phyloP scores from a whole-genome alignment of 495 filamentous ascomycete species.

The Tuber aestivum region DNA sequence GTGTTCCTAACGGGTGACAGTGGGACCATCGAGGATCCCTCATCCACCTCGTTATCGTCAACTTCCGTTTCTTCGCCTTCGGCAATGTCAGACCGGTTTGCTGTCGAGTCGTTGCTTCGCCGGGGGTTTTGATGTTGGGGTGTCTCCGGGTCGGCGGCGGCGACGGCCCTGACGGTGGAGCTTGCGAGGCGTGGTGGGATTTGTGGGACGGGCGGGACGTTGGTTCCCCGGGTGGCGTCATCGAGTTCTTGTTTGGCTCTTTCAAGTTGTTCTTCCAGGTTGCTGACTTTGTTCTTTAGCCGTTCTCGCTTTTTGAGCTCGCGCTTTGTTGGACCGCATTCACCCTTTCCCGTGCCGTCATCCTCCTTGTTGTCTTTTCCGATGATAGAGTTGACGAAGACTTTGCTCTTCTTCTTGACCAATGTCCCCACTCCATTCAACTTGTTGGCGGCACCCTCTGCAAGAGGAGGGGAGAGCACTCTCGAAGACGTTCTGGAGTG shows the following conservation, averaged over 20 bases:
- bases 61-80: slow-evolving; percentile 32
- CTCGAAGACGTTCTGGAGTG: slow-evolving; percentile 8
- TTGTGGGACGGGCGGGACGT: slow-evolving; percentile 17
- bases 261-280: slow-evolving; percentile 37
- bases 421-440: slow-evolving; percentile 28
- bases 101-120: neutral
- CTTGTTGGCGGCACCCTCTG: slow-evolving; percentile 14
- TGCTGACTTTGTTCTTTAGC: slow-evolving; percentile 38
- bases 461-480: slow-evolving; percentile 16
- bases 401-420: slow-evolving; percentile 34
- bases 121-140: neutral
- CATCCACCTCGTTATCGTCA: slow-evolving; percentile 21
- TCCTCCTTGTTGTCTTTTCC: slow-evolving; percentile 22
- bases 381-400: slow-evolving; percentile 21
- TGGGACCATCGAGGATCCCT: slow-evolving; percentile 10
- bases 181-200: slow-evolving; percentile 8
- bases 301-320: slow-evolving; percentile 36
- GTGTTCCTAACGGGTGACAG: slow-evolving; percentile 28
- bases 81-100: neutral
- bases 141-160: slow-evolving; percentile 20
- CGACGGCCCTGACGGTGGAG: slow-evolving; percentile 12
- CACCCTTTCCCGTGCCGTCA: slow-evolving; percentile 2
- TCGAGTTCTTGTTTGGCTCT: slow-evolving; percentile 33
- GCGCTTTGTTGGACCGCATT: slow-evolving; percentile 21
- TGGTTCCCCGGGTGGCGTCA: slow-evolving; percentile 13